Percentiles rank a stretch among this genome's conserved stretches.
Evolutionary conservation across 768 basidiomycete species (phyloP).

Genomic region (Suillus subaureus): DNA sequence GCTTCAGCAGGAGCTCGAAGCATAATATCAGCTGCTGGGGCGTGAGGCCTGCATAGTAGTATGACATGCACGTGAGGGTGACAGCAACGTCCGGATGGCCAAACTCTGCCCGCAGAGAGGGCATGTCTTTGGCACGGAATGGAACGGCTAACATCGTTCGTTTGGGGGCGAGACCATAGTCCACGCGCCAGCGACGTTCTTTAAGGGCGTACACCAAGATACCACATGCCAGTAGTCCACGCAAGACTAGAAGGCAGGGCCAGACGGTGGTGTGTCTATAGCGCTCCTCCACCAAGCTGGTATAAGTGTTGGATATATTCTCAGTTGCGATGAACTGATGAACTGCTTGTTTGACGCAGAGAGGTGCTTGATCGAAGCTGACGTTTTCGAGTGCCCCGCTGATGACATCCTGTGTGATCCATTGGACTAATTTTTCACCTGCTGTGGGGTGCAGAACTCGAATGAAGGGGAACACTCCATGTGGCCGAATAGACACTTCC

Average conservation of each 20-base stretch:
- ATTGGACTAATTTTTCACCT: slow-evolving; percentile 10
- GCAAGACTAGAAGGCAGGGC: background rate
- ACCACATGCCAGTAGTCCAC: background rate
- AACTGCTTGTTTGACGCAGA: slow-evolving; percentile 13
- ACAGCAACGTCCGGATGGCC: slow-evolving; percentile 1
- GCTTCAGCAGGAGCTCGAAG: background rate
- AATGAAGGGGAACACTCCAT: slow-evolving; percentile 9
- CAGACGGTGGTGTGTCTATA: background rate
- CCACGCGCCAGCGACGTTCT: background rate
- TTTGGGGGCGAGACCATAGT: background rate
- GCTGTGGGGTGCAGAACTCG: slow-evolving; percentile 20
- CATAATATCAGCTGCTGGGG: background rate
- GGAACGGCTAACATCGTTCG: slow-evolving; percentile 2
- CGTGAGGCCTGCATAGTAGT: background rate
- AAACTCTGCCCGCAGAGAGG: background rate
- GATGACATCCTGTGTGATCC: slow-evolving; percentile 18
- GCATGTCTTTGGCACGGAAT: background rate
- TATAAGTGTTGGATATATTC: background rate
- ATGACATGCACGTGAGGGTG: background rate
- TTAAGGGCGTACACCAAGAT: background rate
- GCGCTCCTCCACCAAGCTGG: slow-evolving; percentile 14
- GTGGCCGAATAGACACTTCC: slow-evolving; percentile 18
- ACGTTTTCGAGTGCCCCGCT: slow-evolving; percentile 4
- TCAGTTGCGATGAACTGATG: slow-evolving; percentile 26
- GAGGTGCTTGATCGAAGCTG: slow-evolving; percentile 2